Evolutionary conservation across 2,329 filamentous ascomycete genomes (phyloP), one percentile per base, ranked within the genome.

Genomic region (Monascus ruber): DNA sequence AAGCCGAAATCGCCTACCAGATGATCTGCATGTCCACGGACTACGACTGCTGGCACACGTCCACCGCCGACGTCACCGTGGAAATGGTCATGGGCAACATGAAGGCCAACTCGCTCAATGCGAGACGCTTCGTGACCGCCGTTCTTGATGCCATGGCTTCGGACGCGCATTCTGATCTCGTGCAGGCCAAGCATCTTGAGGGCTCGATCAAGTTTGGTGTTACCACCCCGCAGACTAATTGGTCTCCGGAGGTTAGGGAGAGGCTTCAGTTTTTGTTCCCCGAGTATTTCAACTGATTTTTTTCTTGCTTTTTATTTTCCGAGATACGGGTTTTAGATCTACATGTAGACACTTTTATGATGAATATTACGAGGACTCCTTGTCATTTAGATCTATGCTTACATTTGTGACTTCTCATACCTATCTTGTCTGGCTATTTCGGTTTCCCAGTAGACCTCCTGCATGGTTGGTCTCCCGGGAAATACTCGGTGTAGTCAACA

Each of bases 11-110:
- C 52, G 83, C 83, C 29, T 96, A 96, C 66, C 87, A 94, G 70
- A 93, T 95, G 77, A 94, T 98, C 56, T 94, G 89, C 73, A 98
- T 98, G 91, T 85, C 86, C 28, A 98, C 91, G 26, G 91, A 98
- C 70, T 98, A 98, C 64, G 91, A 98, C 71, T 96, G 89, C 77
- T 98, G 91, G 91, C 83, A 88, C 37, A 79, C 76, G 17, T 76
- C 75, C 36, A 83, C 79, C 42, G 85, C 84, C 48, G 70, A 76
- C 44, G 91, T 98, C 46, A 88, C 87, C 45, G 91, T 98, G 24
- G 85, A 88, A 63, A 94, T 96, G 84, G 91, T 98, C 40, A 85
- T 94, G 79, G 83, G 79, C 44, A 85, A 94, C 65, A 98, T 98
- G 91, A 82, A 83, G 59, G 83, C 86, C 49, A 98, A 98, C 65